Percentiles rank a stretch among this genome's conserved stretches.
phyloP scores from a whole-genome alignment of 2,329 filamentous ascomycete genomes.

The Orbilia blumenaviensis region DNA sequence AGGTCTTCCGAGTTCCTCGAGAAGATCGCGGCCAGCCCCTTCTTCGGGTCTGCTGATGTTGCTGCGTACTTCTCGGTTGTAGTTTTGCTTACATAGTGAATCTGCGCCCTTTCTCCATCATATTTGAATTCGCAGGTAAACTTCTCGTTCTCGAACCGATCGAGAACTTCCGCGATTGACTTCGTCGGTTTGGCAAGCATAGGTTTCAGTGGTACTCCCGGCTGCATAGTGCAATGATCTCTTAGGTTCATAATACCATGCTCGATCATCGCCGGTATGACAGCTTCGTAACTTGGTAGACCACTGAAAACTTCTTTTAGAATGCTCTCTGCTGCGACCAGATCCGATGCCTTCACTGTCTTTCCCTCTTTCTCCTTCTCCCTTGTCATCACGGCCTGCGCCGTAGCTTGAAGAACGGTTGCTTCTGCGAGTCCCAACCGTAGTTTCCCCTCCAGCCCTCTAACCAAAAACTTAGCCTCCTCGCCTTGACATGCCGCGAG shows the following conservation, averaged over 20 bases:
- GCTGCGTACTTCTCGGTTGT: constrained; percentile 74
- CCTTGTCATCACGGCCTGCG: constrained; percentile 86
- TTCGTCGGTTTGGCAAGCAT: constrained; percentile 99
- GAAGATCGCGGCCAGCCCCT: constrained; percentile 90
- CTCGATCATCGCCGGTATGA: constrained; percentile 87
- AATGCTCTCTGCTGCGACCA: constrained; percentile 83
- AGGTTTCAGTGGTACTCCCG: constrained; percentile 93
- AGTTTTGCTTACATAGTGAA: constrained; percentile 91
- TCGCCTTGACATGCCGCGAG: constrained; percentile 91
- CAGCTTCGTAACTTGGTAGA: constrained; percentile 92
- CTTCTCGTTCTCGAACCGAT: constrained; percentile 91
- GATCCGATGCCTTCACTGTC: constrained; percentile 76
- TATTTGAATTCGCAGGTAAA: constrained; percentile 99
- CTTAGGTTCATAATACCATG: constrained; percentile 84
- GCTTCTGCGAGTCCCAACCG: constrained; percentile 89
- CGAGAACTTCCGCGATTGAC: constrained; percentile 94
- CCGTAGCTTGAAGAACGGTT: constrained; percentile 87
- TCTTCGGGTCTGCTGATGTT: constrained; percentile 69
- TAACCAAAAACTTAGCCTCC: constrained; percentile 91
- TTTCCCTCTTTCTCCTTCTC: constrained; percentile 76
- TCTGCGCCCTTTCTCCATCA: constrained; percentile 96
- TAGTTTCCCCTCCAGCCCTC: constrained; percentile 93
- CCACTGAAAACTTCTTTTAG: constrained; percentile 95
- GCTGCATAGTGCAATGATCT: constrained; percentile 87
- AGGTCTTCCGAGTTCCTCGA: constrained; percentile 96